These are phyloP conservation scores for Aspergillus kassunensis DNA, from an alignment of 495 filamentous ascomycete genomes.

Conservation along the genomic window DNA sequence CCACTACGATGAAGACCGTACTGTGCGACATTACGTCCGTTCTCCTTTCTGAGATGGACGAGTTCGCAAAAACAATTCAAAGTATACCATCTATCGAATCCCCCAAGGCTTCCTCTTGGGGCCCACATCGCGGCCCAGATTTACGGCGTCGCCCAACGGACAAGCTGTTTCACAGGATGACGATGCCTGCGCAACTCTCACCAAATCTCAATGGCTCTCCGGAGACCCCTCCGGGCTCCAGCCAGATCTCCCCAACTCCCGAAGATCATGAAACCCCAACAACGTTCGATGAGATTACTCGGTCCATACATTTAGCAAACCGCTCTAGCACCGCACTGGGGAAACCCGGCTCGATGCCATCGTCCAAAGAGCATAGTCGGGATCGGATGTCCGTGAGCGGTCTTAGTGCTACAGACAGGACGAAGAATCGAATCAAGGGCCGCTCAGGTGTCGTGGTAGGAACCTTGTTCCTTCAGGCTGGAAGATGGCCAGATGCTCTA, in stretches of 20 bases:
- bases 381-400: constrained; percentile 82
- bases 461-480: constrained; percentile 80
- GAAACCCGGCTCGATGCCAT: constrained; percentile 32
- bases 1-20: constrained; percentile 90
- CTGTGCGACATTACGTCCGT: constrained; percentile 87
- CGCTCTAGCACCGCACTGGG: constrained; percentile 31
- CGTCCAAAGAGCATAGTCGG: constrained; percentile 53
- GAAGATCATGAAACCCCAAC: constrained; percentile 56
- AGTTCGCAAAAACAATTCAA: constrained; percentile 80
- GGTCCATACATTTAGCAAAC: constrained; percentile 42
- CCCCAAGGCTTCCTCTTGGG: constrained; percentile 51
- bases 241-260: constrained; percentile 41
- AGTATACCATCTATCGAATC: constrained; percentile 76
- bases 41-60: constrained; percentile 82
- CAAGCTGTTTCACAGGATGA: constrained; percentile 62
- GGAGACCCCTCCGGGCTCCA: constrained; percentile 50
- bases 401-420: constrained; percentile 76
- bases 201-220: constrained; percentile 49
- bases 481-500: constrained; percentile 84
- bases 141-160: constrained; percentile 44
- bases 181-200: constrained; percentile 63
- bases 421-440: constrained; percentile 77
- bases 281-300: constrained; percentile 68
- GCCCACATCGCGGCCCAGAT: constrained; percentile 42
- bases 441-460: constrained; percentile 78